phyloP scores from a whole-genome alignment of 2,329 filamentous ascomycete species.

The Simplicillium aogashimaense region DNA sequence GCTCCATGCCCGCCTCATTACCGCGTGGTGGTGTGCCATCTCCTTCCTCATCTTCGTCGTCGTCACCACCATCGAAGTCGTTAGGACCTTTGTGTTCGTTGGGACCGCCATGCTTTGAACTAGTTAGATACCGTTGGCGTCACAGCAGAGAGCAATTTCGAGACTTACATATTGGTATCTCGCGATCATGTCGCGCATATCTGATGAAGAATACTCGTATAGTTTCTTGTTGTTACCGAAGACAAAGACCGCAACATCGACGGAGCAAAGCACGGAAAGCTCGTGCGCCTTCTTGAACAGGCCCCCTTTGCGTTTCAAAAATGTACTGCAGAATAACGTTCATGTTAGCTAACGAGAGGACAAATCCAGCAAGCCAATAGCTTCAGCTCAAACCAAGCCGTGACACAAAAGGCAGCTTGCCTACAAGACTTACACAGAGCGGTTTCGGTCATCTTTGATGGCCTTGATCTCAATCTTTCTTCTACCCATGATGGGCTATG shows the following conservation, averaged over 20 bases:
- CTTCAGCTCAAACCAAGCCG: neutral
- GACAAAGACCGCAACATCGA: slow-evolving; percentile 97
- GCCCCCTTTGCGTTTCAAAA: slow-evolving; percentile 96
- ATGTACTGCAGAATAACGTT: slow-evolving; percentile 54
- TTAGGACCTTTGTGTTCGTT: slow-evolving; percentile 94
- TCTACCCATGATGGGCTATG: slow-evolving; percentile 62
- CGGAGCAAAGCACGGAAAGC: slow-evolving; percentile 92
- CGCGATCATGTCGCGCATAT: slow-evolving; percentile 83
- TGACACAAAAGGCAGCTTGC: neutral
- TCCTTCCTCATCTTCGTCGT: slow-evolving; percentile 63
- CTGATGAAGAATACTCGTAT: slow-evolving; percentile 90
- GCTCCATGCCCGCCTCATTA: slow-evolving; percentile 43
- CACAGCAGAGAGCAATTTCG: slow-evolving; percentile 3
- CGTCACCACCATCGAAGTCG: slow-evolving; percentile 87
- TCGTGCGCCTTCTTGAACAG: slow-evolving; percentile 99
- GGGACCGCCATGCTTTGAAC: slow-evolving; percentile 68
- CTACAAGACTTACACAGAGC: slow-evolving; percentile 73
- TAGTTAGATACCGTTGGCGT: slow-evolving; percentile 7
- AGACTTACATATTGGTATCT: slow-evolving; percentile 81
- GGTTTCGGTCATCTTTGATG: slow-evolving; percentile 97
- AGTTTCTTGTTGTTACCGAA: slow-evolving; percentile 99
- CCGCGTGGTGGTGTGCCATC: slow-evolving; percentile 60
- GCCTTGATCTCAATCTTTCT: slow-evolving; percentile 99
- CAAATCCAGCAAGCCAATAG: neutral
- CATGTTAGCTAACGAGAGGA: slow-evolving; percentile 3